These are phyloP conservation scores for Nakaseomyces kungkrabaensis DNA, from an alignment of 1,139 yeast genomes.

Conservation along the genomic window DNA sequence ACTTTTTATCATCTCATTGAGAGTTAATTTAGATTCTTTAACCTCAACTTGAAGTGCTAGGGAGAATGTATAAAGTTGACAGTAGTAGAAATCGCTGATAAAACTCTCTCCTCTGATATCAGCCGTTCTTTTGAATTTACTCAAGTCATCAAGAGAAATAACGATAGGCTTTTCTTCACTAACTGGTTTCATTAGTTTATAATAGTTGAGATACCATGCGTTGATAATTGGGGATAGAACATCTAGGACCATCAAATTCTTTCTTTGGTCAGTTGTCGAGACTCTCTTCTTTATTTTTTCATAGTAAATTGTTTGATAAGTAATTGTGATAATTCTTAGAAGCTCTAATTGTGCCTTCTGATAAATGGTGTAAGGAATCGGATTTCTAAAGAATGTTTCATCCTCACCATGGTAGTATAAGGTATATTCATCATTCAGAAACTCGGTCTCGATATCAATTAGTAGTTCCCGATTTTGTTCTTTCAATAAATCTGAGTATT, in stretches of 20 bases:
- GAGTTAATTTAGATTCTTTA: conserved; percentile 33
- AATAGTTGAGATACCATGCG: conserved; percentile 65
- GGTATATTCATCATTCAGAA: conserved; percentile 26
- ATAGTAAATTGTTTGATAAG: conserved; percentile 75
- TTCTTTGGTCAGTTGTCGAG: conserved; percentile 39
- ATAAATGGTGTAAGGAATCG: conserved; percentile 39
- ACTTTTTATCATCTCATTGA: conserved; percentile 64
- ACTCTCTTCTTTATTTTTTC: conserved; percentile 39
- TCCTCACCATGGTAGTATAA: conserved; percentile 17
- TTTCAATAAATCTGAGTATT: conserved; percentile 20
- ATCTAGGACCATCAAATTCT: conserved; percentile 60
- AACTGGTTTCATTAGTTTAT: conserved; percentile 43
- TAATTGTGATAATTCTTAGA: conserved; percentile 67
- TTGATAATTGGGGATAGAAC: conserved; percentile 68
- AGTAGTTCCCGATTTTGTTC: conserved; percentile 15
- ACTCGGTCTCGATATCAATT: conserved; percentile 15
- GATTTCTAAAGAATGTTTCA: conserved; percentile 4
- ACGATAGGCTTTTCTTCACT: conserved; percentile 7
- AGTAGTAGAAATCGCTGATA: conserved; percentile 74
- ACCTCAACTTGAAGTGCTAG: conserved; percentile 54
- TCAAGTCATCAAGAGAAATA: conserved; percentile 14
- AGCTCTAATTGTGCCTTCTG: conserved; percentile 76
- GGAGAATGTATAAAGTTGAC: conserved; percentile 74
- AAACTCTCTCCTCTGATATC: conserved; percentile 58
- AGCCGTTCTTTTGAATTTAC: conserved; percentile 30